These are phyloP conservation scores for Pichia sp. DNA, from an alignment of 1,139 yeast genomes.

Conservation along the genomic window DNA sequence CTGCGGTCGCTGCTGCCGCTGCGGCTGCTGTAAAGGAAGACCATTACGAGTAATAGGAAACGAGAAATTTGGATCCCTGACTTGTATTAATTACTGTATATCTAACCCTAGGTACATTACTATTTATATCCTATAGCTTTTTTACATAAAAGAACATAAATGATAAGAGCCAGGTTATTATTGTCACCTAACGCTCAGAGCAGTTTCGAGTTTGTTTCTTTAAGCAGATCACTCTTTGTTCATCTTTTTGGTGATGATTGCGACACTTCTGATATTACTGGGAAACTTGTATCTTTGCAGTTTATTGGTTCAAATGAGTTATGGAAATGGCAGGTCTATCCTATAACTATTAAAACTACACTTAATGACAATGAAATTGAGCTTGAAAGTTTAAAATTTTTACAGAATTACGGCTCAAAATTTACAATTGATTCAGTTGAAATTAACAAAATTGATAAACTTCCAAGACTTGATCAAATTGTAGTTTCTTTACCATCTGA, in stretches of 20 bases:
- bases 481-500: conserved; percentile 40
- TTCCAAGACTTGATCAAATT: conserved; percentile 20
- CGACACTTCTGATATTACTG: conserved; percentile 22
- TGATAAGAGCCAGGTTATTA: conserved; percentile 15
- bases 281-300: conserved; percentile 21
- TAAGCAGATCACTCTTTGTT: conserved; percentile 20
- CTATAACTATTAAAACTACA: conserved; percentile 32
- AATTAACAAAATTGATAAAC: conserved; percentile 15
- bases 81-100: too few species aligned
- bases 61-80: too few species aligned
- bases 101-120: too few species aligned
- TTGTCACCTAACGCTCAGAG: conserved; percentile 17
- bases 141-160: too few species aligned
- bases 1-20: conserved; percentile 30
- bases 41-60: too few species aligned
- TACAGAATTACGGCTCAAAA: conserved; percentile 31
- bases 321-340: conserved; percentile 33
- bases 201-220: conserved; percentile 17
- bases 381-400: conserved; percentile 36
- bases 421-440: conserved; percentile 25
- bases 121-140: too few species aligned
- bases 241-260: too few species aligned
- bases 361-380: conserved; percentile 29
- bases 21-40: conserved; percentile 20
- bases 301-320: conserved; percentile 43